Evolutionary conservation across 2,329 filamentous ascomycete genomes (phyloP).

Genomic region (Fusarium chuoi): DNA sequence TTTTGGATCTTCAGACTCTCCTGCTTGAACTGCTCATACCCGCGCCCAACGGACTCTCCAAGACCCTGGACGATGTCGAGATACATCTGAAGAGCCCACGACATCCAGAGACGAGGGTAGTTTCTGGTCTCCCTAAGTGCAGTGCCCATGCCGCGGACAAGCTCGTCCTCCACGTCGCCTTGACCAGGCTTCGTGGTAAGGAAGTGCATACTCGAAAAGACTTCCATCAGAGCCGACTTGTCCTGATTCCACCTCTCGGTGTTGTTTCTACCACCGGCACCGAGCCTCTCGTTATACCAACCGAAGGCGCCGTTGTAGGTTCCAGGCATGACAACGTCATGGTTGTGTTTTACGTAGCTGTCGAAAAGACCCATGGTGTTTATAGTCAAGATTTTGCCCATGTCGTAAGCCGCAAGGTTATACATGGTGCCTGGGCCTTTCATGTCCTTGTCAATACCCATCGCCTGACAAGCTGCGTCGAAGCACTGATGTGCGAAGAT

Average conservation of each 20-base stretch:
- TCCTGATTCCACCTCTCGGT: conserved; percentile 24
- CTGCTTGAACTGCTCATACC: conserved; percentile 1
- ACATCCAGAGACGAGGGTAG: conserved; percentile 22
- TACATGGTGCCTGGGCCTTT: neutral
- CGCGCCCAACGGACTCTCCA: neutral
- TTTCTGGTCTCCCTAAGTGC: neutral
- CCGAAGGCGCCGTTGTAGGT: conserved; percentile 36
- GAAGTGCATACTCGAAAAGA: conserved; percentile 19
- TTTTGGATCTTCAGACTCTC: conserved; percentile 33
- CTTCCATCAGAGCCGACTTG: conserved; percentile 14
- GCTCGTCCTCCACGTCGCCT: conserved; percentile 32
- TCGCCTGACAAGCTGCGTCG: neutral
- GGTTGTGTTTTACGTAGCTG: neutral
- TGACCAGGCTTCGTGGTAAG: neutral
- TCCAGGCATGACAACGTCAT: neutral
- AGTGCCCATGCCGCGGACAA: conserved; percentile 18
- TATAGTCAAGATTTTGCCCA: neutral
- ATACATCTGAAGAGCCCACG: conserved; percentile 31
- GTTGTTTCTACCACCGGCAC: neutral
- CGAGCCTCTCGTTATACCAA: conserved; percentile 28
- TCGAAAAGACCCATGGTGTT: conserved; percentile 11
- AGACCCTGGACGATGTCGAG: conserved; percentile 30
- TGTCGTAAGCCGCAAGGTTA: conserved; percentile 22
- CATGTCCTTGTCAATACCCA: conserved; percentile 3
- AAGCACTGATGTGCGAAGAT: neutral